Base-by-base conservation (phyloP, 371 early-diverging fungal species). In the Mortierella sp. region DNA sequence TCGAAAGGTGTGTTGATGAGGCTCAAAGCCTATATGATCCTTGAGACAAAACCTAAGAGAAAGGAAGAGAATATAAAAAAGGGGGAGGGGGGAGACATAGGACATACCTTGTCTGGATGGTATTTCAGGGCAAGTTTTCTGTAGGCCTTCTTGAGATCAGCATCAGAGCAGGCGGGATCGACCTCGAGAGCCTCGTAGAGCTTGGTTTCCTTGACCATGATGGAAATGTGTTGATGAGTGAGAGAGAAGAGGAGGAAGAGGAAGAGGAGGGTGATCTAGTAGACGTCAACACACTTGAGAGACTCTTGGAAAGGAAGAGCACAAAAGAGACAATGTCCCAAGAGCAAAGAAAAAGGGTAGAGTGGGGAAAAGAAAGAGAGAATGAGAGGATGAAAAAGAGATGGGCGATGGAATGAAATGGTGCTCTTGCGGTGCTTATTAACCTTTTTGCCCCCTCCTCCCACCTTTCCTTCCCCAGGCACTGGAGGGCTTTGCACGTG, bases 151-250 rank as follows among this genome's bases (percentile, higher is more conserved):
- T 91, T 93, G 71, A 97, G 91, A 69, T 96, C 95, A 68, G 83
- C 64, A 26, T 96, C 97, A 52, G 88, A 81, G 52, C 97, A 96
- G 16, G 70, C 80, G 16, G 91, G 87, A 14, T 84, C 68, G n/a
- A 98, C 92, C 68, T 90, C 96, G n/a, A 99, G 90, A 19, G 91
- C 75, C 43, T 97, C 97, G 84, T 98, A 98, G 66, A 91, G 89
- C 80, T 88, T 94, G 62, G 93, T 90, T 62, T 93, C 93, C 65
- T 88, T 86, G 63, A 87, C 91, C 93, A 92, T 91, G 25, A 56
- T 46, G 14, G 23, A 7, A 21, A 25, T 60, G 47, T 45, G 57
- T 3, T 37, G 57, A 44, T 45, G 19, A 47, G 45, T 0, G 59
- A n/a, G n/a, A n/a, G n/a, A n/a, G n/a, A n/a, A n/a, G n/a, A 3